Conservation (phyloP, 2,329 filamentous ascomycete species). For the Plectosphaerella sp. region DNA sequence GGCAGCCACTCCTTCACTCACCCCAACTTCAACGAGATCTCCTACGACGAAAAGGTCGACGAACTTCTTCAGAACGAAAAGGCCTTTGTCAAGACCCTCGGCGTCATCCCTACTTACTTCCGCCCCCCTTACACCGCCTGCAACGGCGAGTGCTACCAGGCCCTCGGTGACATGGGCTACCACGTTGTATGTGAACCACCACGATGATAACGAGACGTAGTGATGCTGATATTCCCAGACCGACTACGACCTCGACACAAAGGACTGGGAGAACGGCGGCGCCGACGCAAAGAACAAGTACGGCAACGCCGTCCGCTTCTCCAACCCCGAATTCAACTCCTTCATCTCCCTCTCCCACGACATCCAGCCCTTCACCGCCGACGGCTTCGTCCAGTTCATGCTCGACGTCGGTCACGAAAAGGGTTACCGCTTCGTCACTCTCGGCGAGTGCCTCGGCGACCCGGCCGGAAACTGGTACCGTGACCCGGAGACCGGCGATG, state of each 20-base stretch:
- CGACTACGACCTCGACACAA: conserved; percentile 25
- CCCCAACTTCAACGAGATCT: conserved; percentile 32
- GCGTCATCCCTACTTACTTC: conserved; percentile 43
- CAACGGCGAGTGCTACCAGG: conserved; percentile 14
- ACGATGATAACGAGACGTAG: too few relatives aligned
- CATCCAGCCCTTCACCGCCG: conserved; percentile 38
- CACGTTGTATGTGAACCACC: conserved; percentile 25
- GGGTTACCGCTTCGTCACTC: conserved; percentile 37
- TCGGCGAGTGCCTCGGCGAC: conserved; percentile 43
- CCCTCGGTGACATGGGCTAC: conserved; percentile 24
- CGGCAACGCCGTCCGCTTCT: conserved; percentile 18
- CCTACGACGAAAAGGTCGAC: conserved; percentile 22
- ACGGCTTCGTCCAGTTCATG: conserved; percentile 39
- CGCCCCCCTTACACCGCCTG: conserved; percentile 30
- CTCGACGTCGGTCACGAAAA: conserved; percentile 30
- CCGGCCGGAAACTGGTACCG: conserved; percentile 42
- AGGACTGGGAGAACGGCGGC: conserved; percentile 24
- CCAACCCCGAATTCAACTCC: conserved; percentile 10
- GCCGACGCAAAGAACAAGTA: conserved; percentile 17
- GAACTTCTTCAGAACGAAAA: conserved; percentile 42
- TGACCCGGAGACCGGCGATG: conserved; percentile 18
- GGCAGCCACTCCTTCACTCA: conserved; percentile 46
- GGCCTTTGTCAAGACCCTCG: conserved; percentile 35
- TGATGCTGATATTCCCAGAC: conserved; percentile 6
- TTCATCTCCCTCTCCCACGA: conserved; percentile 34